Evolutionary conservation across 345 rosid species (phyloP).

Genomic region (Limnanthes douglasii): DNA sequence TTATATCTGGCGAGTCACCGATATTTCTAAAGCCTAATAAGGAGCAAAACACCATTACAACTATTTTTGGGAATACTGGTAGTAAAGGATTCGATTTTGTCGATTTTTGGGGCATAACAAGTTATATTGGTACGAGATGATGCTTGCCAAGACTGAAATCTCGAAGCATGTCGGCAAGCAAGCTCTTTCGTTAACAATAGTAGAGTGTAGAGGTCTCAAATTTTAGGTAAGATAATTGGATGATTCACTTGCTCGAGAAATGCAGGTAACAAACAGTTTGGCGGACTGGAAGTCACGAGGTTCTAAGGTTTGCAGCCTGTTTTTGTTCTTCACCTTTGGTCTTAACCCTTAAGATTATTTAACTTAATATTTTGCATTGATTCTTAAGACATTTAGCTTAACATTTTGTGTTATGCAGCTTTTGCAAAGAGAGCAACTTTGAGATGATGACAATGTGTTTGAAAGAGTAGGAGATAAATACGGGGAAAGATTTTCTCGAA

Average conservation of each 20-base stretch:
- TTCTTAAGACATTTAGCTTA: too few species aligned
- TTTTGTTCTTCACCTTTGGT: background rate
- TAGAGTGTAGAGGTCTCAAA: slow-evolving; percentile 41
- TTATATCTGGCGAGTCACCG: slow-evolving; percentile 34
- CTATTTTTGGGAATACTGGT: slow-evolving; percentile 22
- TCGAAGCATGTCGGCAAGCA: slow-evolving; percentile 21
- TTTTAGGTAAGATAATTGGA: slow-evolving; percentile 29
- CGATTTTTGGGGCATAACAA: slow-evolving; percentile 40
- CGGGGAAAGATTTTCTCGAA: slow-evolving; percentile 29
- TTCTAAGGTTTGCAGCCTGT: slow-evolving; percentile 21
- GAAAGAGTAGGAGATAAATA: slow-evolving; percentile 24
- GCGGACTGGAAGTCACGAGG: slow-evolving; percentile 37
- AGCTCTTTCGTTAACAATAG: slow-evolving; percentile 29
- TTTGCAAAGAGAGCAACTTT: slow-evolving; percentile 19
- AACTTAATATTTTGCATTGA: too few species aligned
- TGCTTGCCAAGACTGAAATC: slow-evolving; percentile 13
- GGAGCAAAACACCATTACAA: slow-evolving; percentile 19
- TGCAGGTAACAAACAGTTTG: slow-evolving; percentile 27
- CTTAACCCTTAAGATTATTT: too few species aligned
- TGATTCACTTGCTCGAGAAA: slow-evolving; percentile 18
- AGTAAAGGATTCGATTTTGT: slow-evolving; percentile 7
- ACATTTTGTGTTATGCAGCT: slow-evolving; percentile 23
- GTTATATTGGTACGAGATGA: slow-evolving; percentile 36
- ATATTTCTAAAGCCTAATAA: slow-evolving; percentile 19
- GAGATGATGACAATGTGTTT: slow-evolving; percentile 36